phyloP scores from a whole-genome alignment of 345 rosid genomes.

The Dimocarpus longan region DNA sequence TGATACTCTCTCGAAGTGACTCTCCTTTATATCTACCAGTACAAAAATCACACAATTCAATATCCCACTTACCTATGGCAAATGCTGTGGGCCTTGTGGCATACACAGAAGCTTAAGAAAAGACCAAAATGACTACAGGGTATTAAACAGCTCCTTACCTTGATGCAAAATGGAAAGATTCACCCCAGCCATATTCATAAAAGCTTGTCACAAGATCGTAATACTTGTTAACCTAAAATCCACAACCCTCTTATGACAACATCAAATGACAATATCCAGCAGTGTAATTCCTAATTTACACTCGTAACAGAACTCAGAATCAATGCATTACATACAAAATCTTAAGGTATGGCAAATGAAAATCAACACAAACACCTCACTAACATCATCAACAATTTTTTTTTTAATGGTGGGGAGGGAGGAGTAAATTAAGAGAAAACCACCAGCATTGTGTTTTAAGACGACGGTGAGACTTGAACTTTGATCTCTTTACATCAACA shows the following conservation, averaged over 20 bases:
- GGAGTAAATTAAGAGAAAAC: no score
- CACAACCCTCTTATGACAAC: neutral
- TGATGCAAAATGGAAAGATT: slow-evolving; percentile 97
- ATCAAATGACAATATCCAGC: neutral
- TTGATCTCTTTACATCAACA: no score
- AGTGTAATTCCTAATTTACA: neutral
- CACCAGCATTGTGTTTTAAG: no score
- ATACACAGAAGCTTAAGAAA: neutral
- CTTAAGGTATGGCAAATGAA: neutral
- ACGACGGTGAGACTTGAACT: no score
- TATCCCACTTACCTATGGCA: neutral
- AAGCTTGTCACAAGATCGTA: slow-evolving; percentile 98
- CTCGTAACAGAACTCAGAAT: neutral
- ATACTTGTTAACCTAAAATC: slow-evolving; percentile 81
- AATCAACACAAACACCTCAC: no score
- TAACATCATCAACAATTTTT: neutral
- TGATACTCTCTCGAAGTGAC: slow-evolving; percentile 89
- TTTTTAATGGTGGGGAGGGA: no score
- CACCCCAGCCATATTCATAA: slow-evolving; percentile 98
- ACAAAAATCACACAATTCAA: neutral
- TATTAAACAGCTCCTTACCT: slow-evolving; percentile 43
- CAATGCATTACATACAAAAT: no score
- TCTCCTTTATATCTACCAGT: slow-evolving; percentile 78
- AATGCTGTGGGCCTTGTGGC: neutral
- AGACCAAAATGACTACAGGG: neutral